Evolutionary conservation across 2,329 filamentous ascomycete genomes (phyloP).

Genomic region (Neodidymelliopsis sp.): DNA sequence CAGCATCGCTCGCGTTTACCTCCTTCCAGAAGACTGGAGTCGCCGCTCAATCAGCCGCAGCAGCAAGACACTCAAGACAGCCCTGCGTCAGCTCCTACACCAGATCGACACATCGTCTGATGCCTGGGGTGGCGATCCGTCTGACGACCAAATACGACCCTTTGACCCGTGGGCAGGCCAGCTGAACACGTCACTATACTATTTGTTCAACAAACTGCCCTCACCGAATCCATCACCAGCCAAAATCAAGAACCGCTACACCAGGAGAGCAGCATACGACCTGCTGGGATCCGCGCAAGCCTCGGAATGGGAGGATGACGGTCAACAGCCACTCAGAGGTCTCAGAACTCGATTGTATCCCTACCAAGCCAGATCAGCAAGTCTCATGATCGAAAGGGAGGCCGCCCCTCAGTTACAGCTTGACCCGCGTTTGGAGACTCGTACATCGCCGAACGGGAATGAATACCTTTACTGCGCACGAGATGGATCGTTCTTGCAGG

Average conservation of each 20-base stretch:
- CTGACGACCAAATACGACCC: slow-evolving; percentile 20
- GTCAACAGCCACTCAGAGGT: slow-evolving; percentile 56
- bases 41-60: slow-evolving; percentile 61
- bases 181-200: slow-evolving; percentile 65
- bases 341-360: slow-evolving; percentile 72
- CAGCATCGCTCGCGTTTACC: slow-evolving; percentile 61
- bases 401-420: slow-evolving; percentile 67
- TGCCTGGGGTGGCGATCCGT: slow-evolving; percentile 63
- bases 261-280: slow-evolving; percentile 62
- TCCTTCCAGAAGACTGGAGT: slow-evolving; percentile 71
- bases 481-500: slow-evolving; percentile 66
- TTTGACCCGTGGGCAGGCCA: slow-evolving; percentile 53
- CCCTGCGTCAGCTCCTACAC: slow-evolving; percentile 59
- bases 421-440: slow-evolving; percentile 74
- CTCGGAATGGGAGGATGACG: slow-evolving; percentile 41
- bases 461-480: slow-evolving; percentile 75
- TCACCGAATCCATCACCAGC: slow-evolving; percentile 68
- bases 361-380: slow-evolving; percentile 82
- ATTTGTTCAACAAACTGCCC: slow-evolving; percentile 76
- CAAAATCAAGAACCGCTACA: slow-evolving; percentile 59
- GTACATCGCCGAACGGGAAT: slow-evolving; percentile 66
- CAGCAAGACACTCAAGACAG: slow-evolving; percentile 54
- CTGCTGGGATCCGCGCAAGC: slow-evolving; percentile 56
- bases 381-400: slow-evolving; percentile 85
- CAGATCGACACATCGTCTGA: slow-evolving; percentile 63